phyloP scores from a whole-genome alignment of 306 rosid genomes.

The Cucumis hystrix region DNA sequence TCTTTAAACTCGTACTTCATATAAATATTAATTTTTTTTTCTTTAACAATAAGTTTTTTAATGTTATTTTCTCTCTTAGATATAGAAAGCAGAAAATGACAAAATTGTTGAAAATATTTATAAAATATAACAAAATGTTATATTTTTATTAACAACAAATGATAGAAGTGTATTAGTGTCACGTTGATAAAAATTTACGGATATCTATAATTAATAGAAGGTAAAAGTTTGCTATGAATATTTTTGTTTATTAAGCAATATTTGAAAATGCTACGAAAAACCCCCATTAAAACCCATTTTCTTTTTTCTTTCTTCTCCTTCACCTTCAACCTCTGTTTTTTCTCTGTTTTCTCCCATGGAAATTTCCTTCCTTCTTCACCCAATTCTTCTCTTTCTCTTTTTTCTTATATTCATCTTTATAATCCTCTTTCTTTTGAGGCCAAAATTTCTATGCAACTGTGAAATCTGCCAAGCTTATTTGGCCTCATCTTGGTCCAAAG shows the following conservation, averaged over 20 bases:
- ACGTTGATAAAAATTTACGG: too few relatives aligned
- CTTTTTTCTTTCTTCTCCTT: neutral
- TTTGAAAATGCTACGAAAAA: too few relatives aligned
- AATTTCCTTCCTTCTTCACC: constrained; percentile 4
- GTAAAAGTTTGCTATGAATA: too few relatives aligned
- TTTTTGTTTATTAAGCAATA: too few relatives aligned
- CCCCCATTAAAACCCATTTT: too few relatives aligned
- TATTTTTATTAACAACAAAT: too few relatives aligned
- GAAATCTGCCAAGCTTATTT: constrained; percentile 45
- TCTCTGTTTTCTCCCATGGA: neutral
- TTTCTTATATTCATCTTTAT: neutral
- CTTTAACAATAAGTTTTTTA: neutral
- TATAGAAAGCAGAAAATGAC: too few relatives aligned
- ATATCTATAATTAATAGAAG: too few relatives aligned
- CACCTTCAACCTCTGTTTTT: neutral
- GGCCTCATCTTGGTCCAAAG: constrained; percentile 41
- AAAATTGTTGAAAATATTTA: too few relatives aligned
- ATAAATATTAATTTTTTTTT: neutral
- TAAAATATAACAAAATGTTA: too few relatives aligned
- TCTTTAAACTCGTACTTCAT: too few relatives aligned
- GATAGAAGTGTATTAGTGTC: too few relatives aligned
- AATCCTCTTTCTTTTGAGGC: neutral
- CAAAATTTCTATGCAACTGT: constrained; percentile 34
- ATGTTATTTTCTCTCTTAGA: neutral
- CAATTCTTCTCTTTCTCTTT: neutral